These are phyloP conservation scores for Colletotrichum shisoi DNA, from an alignment of 2,329 filamentous ascomycete species.

Conservation along the genomic window DNA sequence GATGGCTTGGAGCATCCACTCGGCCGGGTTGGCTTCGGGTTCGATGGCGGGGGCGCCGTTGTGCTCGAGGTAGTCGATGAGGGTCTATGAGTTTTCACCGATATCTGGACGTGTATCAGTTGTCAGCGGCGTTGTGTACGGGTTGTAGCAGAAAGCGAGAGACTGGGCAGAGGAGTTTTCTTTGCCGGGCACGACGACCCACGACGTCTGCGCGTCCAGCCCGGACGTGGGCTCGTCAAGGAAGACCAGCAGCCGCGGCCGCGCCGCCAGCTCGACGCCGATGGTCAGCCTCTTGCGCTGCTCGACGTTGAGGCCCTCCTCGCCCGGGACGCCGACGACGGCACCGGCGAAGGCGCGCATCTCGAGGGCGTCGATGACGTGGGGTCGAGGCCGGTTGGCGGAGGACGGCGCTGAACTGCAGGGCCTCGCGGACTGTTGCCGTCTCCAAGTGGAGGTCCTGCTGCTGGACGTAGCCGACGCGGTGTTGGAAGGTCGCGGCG, in stretches of 20 bases:
- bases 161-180: no score
- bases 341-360: slow-evolving; percentile 73
- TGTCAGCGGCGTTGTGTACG: no score
- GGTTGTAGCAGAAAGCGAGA: no score
- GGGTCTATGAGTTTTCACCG: slow-evolving; percentile 54
- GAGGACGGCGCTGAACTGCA: slow-evolving; percentile 71
- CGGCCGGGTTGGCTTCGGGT: slow-evolving; percentile 67
- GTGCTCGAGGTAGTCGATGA: slow-evolving; percentile 66
- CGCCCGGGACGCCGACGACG: slow-evolving; percentile 71
- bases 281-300: slow-evolving; percentile 70
- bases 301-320: slow-evolving; percentile 59
- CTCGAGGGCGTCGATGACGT: slow-evolving; percentile 45
- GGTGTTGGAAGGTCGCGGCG: slow-evolving; percentile 69
- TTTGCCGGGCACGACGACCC: slow-evolving; percentile 62
- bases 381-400: slow-evolving; percentile 68
- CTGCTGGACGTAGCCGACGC: slow-evolving; percentile 75
- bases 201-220: slow-evolving; percentile 77
- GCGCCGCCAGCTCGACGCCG: slow-evolving; percentile 77
- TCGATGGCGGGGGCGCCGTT: slow-evolving; percentile 66
- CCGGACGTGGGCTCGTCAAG: slow-evolving; percentile 82
- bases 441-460: slow-evolving; percentile 74
- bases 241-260: slow-evolving; percentile 75
- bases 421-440: slow-evolving; percentile 71
- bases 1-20: slow-evolving; percentile 67
- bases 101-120: slow-evolving; percentile 13